Conservation (phyloP, 257 asterid species). For the Nicotiana sylvestris region DNA sequence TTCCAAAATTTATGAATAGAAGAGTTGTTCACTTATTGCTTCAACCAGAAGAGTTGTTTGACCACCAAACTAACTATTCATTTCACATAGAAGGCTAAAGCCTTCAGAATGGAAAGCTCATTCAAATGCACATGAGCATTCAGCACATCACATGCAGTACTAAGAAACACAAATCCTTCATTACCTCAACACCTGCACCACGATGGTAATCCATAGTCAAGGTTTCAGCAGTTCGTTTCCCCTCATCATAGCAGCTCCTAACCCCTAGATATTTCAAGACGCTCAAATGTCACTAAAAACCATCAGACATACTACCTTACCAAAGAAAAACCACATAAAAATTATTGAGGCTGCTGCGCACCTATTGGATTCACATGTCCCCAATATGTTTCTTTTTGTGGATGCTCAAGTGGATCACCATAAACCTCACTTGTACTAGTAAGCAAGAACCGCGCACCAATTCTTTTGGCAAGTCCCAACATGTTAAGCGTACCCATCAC, state of each 20-base stretch:
- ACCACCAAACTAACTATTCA: neutral
- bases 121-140: neutral
- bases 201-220: constrained; percentile 97
- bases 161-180: neutral
- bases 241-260: constrained; percentile 95
- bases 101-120: neutral
- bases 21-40: neutral
- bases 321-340: neutral
- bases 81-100: neutral
- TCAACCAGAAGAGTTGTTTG: neutral
- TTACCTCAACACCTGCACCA: constrained; percentile 88
- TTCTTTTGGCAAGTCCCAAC: constrained; percentile 98
- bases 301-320: constrained; percentile 6
- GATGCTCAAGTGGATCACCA: constrained; percentile 99
- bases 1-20: neutral
- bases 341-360: constrained; percentile 16
- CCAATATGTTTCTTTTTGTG: constrained; percentile 98
- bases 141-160: neutral
- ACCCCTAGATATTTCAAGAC: constrained; percentile 45
- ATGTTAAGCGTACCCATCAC: constrained; percentile 97
- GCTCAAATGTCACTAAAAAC: constrained; percentile 11
- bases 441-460: constrained; percentile 81
- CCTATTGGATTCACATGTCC: constrained; percentile 98
- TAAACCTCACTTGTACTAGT: constrained; percentile 99
- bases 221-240: constrained; percentile 93